Evolutionary conservation across 2,329 filamentous ascomycete genomes (phyloP).

Genomic region (Botrytis byssoidea): DNA sequence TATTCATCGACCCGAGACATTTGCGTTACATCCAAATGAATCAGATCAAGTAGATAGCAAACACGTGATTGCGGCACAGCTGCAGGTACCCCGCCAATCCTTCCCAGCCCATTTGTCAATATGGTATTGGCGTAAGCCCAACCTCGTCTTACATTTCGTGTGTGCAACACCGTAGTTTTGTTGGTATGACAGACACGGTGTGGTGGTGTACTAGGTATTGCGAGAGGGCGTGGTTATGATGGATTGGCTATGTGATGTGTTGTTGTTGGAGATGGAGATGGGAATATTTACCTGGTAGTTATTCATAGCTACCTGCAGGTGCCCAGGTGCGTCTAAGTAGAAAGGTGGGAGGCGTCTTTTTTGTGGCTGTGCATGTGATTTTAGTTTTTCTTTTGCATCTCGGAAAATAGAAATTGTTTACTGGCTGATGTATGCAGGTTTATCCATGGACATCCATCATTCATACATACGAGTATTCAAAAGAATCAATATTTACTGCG

Average conservation of each 20-base stretch:
- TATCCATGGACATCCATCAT: background rate
- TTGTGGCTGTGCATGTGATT: background rate
- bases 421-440: background rate
- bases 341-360: background rate
- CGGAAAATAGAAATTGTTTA: background rate
- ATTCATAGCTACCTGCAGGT: background rate
- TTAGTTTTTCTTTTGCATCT: background rate
- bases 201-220: background rate
- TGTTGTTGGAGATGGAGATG: background rate
- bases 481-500: background rate
- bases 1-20: background rate
- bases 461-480: background rate
- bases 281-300: background rate
- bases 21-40: background rate
- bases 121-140: background rate
- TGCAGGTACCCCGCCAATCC: background rate
- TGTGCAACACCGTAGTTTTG: background rate
- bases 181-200: background rate
- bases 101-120: background rate
- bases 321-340: background rate
- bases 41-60: background rate
- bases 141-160: background rate
- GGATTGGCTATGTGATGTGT: background rate
- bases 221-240: background rate
- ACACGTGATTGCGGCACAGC: conserved; percentile 4